Conservation (phyloP, 495 filamentous ascomycete species). For the Aspergillus bertholletiae region DNA sequence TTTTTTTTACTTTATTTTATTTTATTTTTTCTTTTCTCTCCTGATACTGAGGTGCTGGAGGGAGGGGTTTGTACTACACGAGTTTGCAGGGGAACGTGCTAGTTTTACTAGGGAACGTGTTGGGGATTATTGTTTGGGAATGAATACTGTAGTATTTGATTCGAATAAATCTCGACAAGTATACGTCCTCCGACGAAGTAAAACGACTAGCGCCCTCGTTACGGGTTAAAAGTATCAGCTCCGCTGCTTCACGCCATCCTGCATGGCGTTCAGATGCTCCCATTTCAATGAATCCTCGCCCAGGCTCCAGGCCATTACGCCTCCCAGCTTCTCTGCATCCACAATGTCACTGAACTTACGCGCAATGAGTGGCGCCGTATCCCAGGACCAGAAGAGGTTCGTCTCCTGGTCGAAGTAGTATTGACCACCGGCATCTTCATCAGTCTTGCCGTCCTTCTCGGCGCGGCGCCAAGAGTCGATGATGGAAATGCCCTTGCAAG, state of each 20-base stretch:
- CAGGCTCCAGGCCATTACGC: slow-evolving; percentile 71
- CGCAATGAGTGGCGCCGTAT: slow-evolving; percentile 58
- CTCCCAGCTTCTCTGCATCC: slow-evolving; percentile 55
- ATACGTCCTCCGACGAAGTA: too few relatives aligned
- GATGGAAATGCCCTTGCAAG: slow-evolving; percentile 38
- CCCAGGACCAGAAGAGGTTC: slow-evolving; percentile 73
- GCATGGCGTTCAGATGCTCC: slow-evolving; percentile 57
- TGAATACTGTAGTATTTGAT: too few relatives aligned
- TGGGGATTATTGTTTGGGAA: too few relatives aligned
- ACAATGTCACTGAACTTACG: slow-evolving; percentile 64
- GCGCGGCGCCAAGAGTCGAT: slow-evolving; percentile 48
- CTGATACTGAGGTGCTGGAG: too few relatives aligned
- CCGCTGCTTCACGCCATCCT: slow-evolving; percentile 34
- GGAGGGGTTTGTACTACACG: too few relatives aligned
- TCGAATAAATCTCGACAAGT: too few relatives aligned
- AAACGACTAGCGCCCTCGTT: too few relatives aligned
- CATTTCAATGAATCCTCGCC: slow-evolving; percentile 65
- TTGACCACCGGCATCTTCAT: slow-evolving; percentile 58
- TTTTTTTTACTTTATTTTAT: too few relatives aligned
- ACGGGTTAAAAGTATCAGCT: neutral
- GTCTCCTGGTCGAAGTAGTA: slow-evolving; percentile 63
- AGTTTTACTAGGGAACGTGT: too few relatives aligned
- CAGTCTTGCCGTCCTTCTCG: slow-evolving; percentile 49
- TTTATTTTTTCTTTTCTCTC: too few relatives aligned
- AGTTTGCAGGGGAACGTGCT: too few relatives aligned